Conservation (phyloP, 148 eudicot genomes). For the Amaranthus hypochondriacus region DNA sequence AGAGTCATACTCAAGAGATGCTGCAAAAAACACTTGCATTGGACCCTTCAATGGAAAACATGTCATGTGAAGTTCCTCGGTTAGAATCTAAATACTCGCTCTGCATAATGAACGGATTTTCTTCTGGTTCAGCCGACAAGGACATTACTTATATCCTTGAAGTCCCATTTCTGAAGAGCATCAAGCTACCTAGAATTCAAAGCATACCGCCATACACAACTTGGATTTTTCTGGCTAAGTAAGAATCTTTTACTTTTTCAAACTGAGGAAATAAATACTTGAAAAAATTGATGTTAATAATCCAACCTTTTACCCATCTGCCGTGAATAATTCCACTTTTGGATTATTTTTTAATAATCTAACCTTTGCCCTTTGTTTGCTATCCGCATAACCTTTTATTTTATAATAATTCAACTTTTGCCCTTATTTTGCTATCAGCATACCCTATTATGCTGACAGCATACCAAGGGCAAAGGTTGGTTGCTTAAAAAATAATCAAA, state of each 20-base stretch:
- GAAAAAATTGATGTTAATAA: too few relatives aligned
- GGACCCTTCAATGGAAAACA: slow-evolving; percentile 25
- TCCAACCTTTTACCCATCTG: too few relatives aligned
- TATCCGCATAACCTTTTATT: too few relatives aligned
- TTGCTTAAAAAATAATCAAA: too few relatives aligned
- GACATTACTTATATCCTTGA: slow-evolving; percentile 43
- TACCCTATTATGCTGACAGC: too few relatives aligned
- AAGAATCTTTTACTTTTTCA: slow-evolving; percentile 13
- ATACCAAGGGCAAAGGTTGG: too few relatives aligned
- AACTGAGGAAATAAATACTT: background rate
- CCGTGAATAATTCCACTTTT: too few relatives aligned
- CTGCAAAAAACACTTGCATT: slow-evolving; percentile 29
- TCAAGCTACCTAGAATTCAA: slow-evolving; percentile 52
- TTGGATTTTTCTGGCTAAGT: slow-evolving; percentile 80
- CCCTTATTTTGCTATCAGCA: too few relatives aligned
- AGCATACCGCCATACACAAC: slow-evolving; percentile 73
- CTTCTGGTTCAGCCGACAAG: slow-evolving; percentile 43
- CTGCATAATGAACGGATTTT: slow-evolving; percentile 37
- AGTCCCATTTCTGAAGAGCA: slow-evolving; percentile 37
- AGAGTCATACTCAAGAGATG: slow-evolving; percentile 42
- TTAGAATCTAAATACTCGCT: slow-evolving; percentile 47
- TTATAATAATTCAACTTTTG: too few relatives aligned
- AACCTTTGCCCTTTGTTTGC: too few relatives aligned
- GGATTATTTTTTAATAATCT: too few relatives aligned
- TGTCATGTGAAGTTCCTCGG: slow-evolving; percentile 38